These are phyloP conservation scores for Antitrichia curtipendula DNA, from an alignment of 225 moss, liverwort and hornwort species.

Conservation along the genomic window DNA sequence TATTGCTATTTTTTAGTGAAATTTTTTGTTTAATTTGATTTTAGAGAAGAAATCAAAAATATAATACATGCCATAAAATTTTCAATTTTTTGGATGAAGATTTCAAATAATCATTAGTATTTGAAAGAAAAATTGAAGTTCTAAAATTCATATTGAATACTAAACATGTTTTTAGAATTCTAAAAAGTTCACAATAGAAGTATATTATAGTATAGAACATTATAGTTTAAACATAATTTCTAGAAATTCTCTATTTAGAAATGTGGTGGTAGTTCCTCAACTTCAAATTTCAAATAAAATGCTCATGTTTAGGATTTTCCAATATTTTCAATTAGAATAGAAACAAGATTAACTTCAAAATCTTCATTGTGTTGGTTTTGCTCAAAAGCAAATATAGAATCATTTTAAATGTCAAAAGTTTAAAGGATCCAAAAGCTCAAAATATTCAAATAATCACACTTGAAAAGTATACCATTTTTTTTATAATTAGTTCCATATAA, in stretches of 20 bases:
- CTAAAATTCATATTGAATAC: too few relatives aligned
- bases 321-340: neutral
- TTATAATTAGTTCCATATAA: too few relatives aligned
- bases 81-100: too few relatives aligned
- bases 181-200: too few relatives aligned
- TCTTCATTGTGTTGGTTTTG: neutral
- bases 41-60: neutral
- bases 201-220: too few relatives aligned
- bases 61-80: too few relatives aligned
- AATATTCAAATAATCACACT: neutral
- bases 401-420: neutral
- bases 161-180: too few relatives aligned
- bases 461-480: rapidly evolving
- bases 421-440: neutral
- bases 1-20: neutral
- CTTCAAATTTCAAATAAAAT: too few relatives aligned
- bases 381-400: neutral
- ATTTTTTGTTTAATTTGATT: neutral
- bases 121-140: too few relatives aligned
- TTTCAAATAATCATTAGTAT: too few relatives aligned
- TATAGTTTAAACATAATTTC: neutral
- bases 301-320: too few relatives aligned
- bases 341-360: too few relatives aligned
- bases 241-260: neutral
- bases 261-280: neutral